Conservation (phyloP, 805 yeast genomes). For the Candida pseudoglaebosa region DNA sequence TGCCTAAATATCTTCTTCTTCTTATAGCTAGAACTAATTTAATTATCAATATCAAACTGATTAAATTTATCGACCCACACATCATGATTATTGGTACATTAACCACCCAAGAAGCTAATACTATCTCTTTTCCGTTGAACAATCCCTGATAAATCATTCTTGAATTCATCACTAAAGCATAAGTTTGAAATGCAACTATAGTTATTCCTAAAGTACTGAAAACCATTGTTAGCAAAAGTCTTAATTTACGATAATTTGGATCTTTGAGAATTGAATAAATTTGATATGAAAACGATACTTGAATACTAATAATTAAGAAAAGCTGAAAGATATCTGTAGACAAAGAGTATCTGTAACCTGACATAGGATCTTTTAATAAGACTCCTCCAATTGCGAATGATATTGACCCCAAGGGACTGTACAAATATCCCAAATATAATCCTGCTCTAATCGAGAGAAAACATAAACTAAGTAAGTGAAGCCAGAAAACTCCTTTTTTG, state of each 20-base stretch:
- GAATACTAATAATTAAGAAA: constrained; percentile 56
- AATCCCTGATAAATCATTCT: constrained; percentile 21
- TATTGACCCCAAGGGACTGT: constrained; percentile 49
- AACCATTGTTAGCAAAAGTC: constrained; percentile 33
- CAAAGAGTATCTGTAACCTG: constrained; percentile 47
- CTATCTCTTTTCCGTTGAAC: not conserved
- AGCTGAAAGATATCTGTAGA: constrained; percentile 61
- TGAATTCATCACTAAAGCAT: constrained; percentile 45
- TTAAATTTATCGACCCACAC: constrained; percentile 61
- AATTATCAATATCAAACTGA: constrained; percentile 54
- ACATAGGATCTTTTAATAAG: constrained; percentile 21
- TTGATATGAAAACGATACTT: constrained; percentile 68
- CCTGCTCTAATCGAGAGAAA: constrained; percentile 57
- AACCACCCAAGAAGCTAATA: constrained; percentile 26
- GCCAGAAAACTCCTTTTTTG: constrained; percentile 38
- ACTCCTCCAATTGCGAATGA: constrained; percentile 38
- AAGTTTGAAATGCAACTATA: constrained; percentile 57
- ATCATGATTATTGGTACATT: constrained; percentile 57
- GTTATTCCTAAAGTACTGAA: constrained; percentile 47
- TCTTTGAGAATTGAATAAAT: constrained; percentile 63
- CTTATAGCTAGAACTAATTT: constrained; percentile 69
- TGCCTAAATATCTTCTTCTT: constrained; percentile 71
- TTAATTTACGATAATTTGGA: constrained; percentile 45
- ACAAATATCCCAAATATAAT: constrained; percentile 51
- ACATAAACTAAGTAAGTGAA: constrained; percentile 61